Conservation (phyloP, 495 filamentous ascomycete genomes). For the Sabuloglossum arenarium region DNA sequence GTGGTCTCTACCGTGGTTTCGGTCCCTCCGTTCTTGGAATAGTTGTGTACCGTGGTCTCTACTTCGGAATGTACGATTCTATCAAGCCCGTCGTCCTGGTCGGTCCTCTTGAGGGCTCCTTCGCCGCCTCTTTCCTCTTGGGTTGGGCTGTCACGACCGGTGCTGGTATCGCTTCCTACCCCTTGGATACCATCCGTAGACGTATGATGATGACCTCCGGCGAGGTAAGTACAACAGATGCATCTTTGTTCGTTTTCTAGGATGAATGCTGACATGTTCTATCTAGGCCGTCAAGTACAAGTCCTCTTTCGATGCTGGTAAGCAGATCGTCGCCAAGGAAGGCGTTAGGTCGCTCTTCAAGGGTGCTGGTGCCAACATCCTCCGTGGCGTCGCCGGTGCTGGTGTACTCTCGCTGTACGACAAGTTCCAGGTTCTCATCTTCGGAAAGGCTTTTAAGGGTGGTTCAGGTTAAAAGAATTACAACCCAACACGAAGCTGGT, state of each 20-base stretch:
- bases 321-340: constrained; percentile 92
- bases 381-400: constrained; percentile 99
- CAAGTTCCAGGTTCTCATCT: constrained; percentile 93
- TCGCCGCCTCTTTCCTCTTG: constrained; percentile 95
- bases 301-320: constrained; percentile 77
- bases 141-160: constrained; percentile 98
- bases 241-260: background rate
- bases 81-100: constrained; percentile 93
- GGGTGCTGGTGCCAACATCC: constrained; percentile 99
- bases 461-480: constrained; percentile 48
- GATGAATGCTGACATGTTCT: background rate
- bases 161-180: constrained; percentile 99
- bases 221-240: constrained; percentile 30
- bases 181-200: constrained; percentile 97
- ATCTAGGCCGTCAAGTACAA: constrained; percentile 95
- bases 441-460: constrained; percentile 99
- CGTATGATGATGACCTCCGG: constrained; percentile 99
- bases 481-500: background rate
- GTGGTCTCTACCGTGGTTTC: constrained; percentile 99
- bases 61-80: constrained; percentile 99
- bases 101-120: constrained; percentile 86
- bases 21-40: constrained; percentile 97
- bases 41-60: constrained; percentile 99
- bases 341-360: constrained; percentile 98
- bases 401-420: constrained; percentile 99